These are phyloP conservation scores for Panaeolus papilionaceus DNA, from an alignment of 768 basidiomycete genomes.

Conservation along the genomic window DNA sequence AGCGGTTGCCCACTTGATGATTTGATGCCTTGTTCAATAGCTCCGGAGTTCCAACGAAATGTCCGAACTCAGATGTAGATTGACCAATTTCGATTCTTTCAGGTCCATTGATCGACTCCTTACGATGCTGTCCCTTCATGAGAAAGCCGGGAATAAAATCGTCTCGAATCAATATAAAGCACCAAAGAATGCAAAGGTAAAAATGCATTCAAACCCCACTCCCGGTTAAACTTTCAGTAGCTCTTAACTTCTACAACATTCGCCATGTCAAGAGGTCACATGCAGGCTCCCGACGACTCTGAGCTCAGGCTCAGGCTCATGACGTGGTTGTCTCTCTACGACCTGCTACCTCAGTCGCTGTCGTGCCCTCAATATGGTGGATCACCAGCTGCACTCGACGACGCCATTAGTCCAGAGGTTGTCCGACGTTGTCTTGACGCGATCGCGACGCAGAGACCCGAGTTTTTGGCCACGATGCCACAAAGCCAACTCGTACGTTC, in stretches of 20 bases:
- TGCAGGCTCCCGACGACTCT: neutral
- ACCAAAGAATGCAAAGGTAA: neutral
- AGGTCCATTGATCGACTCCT: constrained; percentile 8
- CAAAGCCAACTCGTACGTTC: neutral
- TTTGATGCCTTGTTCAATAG: neutral
- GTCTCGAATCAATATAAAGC: neutral
- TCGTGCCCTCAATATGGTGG: constrained; percentile 34
- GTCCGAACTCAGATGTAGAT: neutral
- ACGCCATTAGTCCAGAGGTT: constrained; percentile 33
- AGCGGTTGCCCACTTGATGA: neutral
- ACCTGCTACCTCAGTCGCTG: constrained; percentile 38
- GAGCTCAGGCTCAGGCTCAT: constrained; percentile 34
- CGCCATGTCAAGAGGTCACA: neutral
- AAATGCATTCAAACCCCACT: neutral
- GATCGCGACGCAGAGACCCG: constrained; percentile 26
- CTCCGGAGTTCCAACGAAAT: neutral
- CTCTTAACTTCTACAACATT: neutral
- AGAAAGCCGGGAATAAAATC: neutral
- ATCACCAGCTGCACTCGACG: constrained; percentile 32
- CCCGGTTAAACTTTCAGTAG: neutral
- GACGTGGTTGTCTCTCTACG: constrained; percentile 38
- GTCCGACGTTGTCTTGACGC: constrained; percentile 32
- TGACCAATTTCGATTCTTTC: neutral
- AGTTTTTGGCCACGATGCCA: constrained; percentile 1
- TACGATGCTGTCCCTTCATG: constrained; percentile 3